phyloP scores from a whole-genome alignment of 2,329 filamentous ascomycete species.

The Magnaporthales sp. region DNA sequence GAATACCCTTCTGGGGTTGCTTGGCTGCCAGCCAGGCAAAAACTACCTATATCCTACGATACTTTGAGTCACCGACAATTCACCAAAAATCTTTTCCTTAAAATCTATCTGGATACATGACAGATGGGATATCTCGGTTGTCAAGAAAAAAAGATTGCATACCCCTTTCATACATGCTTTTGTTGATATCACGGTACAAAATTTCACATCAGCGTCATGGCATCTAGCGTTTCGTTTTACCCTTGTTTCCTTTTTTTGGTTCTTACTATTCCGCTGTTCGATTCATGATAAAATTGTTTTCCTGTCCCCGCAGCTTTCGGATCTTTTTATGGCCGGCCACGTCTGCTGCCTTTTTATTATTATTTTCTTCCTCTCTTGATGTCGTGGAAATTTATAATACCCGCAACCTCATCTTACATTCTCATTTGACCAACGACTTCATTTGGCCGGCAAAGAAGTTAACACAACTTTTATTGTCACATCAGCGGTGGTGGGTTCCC shows the following conservation, averaged over 20 bases:
- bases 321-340: constrained; percentile 4
- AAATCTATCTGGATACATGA: constrained; percentile 12
- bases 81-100: constrained; percentile 10
- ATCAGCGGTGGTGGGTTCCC: background rate
- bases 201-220: constrained; percentile 29
- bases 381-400: background rate
- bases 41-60: background rate
- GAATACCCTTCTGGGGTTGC: background rate
- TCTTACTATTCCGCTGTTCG: background rate
- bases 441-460: background rate
- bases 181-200: constrained; percentile 14
- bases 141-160: constrained; percentile 33
- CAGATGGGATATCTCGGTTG: constrained; percentile 10
- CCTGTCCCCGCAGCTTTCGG: constrained; percentile 10
- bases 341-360: constrained; percentile 5
- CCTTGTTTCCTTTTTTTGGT: constrained; percentile 20
- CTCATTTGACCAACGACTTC: background rate
- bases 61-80: constrained; percentile 3
- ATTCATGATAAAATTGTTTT: constrained; percentile 5
- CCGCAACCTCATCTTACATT: background rate
- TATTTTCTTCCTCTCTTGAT: constrained; percentile 4
- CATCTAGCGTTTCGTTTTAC: constrained; percentile 35
- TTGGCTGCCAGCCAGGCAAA: background rate
- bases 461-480: background rate
- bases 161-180: constrained; percentile 31